Evolutionary conservation across 257 asterid genomes (phyloP), one percentile per base, ranked within the genome.

Genomic region (Solanum chilense): DNA sequence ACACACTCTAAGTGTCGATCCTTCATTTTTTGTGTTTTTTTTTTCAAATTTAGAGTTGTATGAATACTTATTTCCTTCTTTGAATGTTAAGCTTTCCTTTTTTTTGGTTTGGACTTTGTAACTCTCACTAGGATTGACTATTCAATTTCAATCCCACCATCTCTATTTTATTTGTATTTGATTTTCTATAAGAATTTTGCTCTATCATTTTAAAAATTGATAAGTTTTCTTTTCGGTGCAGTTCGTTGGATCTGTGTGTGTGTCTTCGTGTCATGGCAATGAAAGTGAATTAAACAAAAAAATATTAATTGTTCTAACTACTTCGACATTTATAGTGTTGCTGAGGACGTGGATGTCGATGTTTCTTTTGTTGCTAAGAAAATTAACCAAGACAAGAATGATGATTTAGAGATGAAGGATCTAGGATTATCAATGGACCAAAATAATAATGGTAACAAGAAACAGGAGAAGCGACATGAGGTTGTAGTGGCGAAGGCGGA

Each of bases 21-120:
- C 88, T 87, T 93, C 83, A 62, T 76, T 52, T 86, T 47, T 27
- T 12, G 14, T 37, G 39, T 21, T 9, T 56, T 21, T 52, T 27
- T 27, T 29, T 16, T 88, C n/a, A n/a, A 87, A 70, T 90, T 88
- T 94, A 93, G 97, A 98, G 29, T 60, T 21, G 6, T 60, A 60
- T 27, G 14, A 1, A 21, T 74, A 14, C 25, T 62, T 56, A 47
- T 87, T 66, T 21, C 23, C 5, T 44, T 29, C 52, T 5, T 66
- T 10, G 77, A 77, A 16, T 60, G 89, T 83, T 12, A 37, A 70
- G 88, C 91, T 88, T 86, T 93, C 85, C 49, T 77, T 52, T 37
- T 5, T 90, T 88, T 94, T 93, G 97, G 98, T 94, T 94, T 93
- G 90, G 83, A 77, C 81, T 68, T 27, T 73, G 41, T 83, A 81